These are phyloP conservation scores for Spizellomyces sp. DNA, from an alignment of 192 early-diverging fungal species.

Conservation along the genomic window DNA sequence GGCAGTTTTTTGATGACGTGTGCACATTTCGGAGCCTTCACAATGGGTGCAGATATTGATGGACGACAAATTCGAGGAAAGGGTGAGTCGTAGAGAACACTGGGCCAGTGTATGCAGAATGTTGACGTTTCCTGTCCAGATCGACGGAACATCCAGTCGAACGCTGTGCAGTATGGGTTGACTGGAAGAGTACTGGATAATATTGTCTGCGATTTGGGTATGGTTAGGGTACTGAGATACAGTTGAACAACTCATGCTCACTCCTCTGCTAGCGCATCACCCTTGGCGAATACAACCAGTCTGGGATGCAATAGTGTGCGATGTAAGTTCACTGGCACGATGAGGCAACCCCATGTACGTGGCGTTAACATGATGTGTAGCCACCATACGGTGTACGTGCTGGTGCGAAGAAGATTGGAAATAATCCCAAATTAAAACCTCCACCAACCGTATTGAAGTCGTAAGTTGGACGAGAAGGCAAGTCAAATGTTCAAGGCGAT, in stretches of 20 bases:
- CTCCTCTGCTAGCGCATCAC: conserved; percentile 1
- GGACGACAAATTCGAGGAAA: conserved; percentile 96
- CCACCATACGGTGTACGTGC: conserved; percentile 97
- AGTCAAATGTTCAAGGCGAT: too few species aligned
- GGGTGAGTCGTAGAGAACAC: conserved; percentile 31
- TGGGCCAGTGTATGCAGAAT: neutral
- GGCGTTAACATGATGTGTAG: conserved; percentile 9
- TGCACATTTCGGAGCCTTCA: conserved; percentile 89
- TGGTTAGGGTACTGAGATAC: neutral
- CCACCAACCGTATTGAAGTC: conserved; percentile 35
- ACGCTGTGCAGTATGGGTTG: conserved; percentile 83
- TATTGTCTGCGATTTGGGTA: conserved; percentile 75
- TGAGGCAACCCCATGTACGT: neutral
- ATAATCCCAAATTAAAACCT: conserved; percentile 43
- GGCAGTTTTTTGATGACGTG: conserved; percentile 90
- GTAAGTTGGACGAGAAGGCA: too few species aligned
- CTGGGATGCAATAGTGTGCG: conserved; percentile 92
- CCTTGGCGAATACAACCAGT: conserved; percentile 5
- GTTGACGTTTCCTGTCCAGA: conserved; percentile 4
- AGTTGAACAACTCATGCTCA: conserved; percentile 51
- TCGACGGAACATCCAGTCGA: conserved; percentile 53
- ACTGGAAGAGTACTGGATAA: conserved; percentile 74
- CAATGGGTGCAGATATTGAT: conserved; percentile 95
- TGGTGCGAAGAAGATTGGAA: conserved; percentile 89
- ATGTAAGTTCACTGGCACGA: conserved; percentile 44